Evolutionary conservation across 1,139 yeast species (phyloP), one percentile per base, ranked within the genome.

Genomic region (Hemisphaericaspora lyxosophila): DNA sequence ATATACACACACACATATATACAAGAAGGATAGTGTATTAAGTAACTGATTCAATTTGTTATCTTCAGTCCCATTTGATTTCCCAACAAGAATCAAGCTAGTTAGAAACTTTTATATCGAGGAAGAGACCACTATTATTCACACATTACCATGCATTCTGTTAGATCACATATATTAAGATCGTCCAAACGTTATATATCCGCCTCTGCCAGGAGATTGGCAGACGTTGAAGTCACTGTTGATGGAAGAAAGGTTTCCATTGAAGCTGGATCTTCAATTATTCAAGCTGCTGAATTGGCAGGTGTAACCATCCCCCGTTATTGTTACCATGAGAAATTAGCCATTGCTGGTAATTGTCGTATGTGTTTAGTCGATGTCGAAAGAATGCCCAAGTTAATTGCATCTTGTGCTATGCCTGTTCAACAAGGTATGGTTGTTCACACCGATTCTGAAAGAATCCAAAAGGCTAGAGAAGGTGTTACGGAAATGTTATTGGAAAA

Each of bases 291-390:
- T 47, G 95, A 87, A 59, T 82, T 83, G 66, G 95, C 95, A 19
- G 96, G 96, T 38, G 92, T 86, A 33, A 74, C 82, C 38, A 82
- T 87, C 38, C 96, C 96, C 33, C 78, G 96, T 53, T 87, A 87
- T 70, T 87, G 96, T 67, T 87, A 85, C 71, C 96, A 87, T 64
- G 96, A 87, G 55, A 86, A 87, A 64, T 75, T 87, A 51, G 92
- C 95, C 30, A 78, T 87, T 59, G 96, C 96, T n/a, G 96, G 96
- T 60, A 87, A 86, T 67, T 87, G 96, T 64, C 83, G 96, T 67
- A 87, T 87, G 96, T 87, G 96, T 63, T 76, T 87, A 36, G 96
- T 87, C 37, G 96, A 87, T 55, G 86, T 87, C 40, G 96, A 87
- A 64, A 80, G 86, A 60, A 88, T 92, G 58, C 95, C 95, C 40